phyloP scores from a whole-genome alignment of 371 early-diverging fungal species.

The Syncephalastrum sp. region DNA sequence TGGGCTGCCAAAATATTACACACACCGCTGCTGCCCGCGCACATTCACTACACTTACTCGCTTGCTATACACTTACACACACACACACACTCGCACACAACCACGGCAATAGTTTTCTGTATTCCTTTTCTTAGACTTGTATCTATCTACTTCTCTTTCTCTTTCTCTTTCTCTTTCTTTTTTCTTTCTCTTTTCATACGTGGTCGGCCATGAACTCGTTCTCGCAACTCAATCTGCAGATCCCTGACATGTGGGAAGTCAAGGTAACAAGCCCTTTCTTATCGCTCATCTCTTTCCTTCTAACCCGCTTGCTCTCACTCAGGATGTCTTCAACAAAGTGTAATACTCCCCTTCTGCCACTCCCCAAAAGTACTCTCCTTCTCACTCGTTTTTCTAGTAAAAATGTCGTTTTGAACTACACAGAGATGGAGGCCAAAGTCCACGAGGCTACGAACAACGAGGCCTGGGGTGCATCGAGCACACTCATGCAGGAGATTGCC shows the following conservation, averaged over 20 bases:
- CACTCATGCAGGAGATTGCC: constrained; percentile 88
- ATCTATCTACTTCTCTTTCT: not conserved
- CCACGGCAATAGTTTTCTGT: no score
- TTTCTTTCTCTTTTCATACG: not conserved
- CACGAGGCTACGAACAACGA: constrained; percentile 85
- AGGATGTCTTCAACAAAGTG: constrained; percentile 72
- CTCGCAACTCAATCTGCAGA: constrained; percentile 36
- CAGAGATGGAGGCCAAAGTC: constrained; percentile 88
- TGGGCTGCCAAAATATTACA: no score
- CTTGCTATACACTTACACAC: no score
- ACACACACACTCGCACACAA: no score
- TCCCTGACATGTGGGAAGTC: constrained; percentile 58
- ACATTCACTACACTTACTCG: no score
- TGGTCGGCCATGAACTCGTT: constrained; percentile 34
- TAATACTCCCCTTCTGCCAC: constrained; percentile 20
- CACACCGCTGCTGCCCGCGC: no score
- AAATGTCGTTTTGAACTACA: constrained; percentile 80
- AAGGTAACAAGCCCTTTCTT: constrained; percentile 26
- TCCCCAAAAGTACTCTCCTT: not conserved
- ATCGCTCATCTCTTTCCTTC: not conserved
- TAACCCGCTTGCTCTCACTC: constrained; percentile 2
- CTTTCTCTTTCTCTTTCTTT: constrained; percentile 1
- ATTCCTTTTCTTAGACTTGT: no score
- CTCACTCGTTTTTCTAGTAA: constrained; percentile 31
- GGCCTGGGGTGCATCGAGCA: constrained; percentile 91